These are phyloP conservation scores for Discostella pseudostelligera DNA, from an alignment of 108 stramenopile species.

Conservation along the genomic window DNA sequence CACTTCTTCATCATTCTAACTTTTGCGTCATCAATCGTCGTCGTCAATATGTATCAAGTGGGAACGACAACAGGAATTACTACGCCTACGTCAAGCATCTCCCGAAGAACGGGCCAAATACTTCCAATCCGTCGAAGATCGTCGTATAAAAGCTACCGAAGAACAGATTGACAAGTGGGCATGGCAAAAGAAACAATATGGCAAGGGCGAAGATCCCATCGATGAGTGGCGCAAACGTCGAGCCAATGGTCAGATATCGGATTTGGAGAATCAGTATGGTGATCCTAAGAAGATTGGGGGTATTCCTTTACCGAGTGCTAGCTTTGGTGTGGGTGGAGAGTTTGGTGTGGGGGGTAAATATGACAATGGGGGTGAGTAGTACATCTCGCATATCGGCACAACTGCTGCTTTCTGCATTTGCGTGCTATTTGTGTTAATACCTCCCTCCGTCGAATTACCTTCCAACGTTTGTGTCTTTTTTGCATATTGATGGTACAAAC, in stretches of 20 bases:
- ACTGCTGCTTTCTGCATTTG: too few relatives aligned
- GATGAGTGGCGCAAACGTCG: constrained; percentile 87
- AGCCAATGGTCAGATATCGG: constrained; percentile 68
- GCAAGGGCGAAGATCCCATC: constrained; percentile 83
- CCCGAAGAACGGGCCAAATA: constrained; percentile 69
- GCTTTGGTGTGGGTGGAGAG: constrained; percentile 90
- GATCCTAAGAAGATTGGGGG: constrained; percentile 84
- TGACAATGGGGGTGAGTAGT: constrained; percentile 85
- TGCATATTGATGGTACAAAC: neutral
- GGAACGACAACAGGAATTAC: constrained; percentile 77
- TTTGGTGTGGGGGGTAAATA: constrained; percentile 91
- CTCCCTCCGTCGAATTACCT: too few relatives aligned
- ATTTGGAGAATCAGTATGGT: constrained; percentile 85
- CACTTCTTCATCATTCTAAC: too few relatives aligned
- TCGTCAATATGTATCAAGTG: constrained; percentile 36
- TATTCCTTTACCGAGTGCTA: constrained; percentile 80
- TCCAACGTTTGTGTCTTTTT: neutral
- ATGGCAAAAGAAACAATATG: constrained; percentile 82
- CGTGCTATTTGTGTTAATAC: too few relatives aligned
- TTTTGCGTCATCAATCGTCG: neutral
- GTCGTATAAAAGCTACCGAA: constrained; percentile 61
- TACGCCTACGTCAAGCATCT: constrained; percentile 57
- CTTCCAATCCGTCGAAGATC: constrained; percentile 69
- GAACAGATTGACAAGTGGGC: constrained; percentile 84
- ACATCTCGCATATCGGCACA: too few relatives aligned